Evolutionary conservation across 306 rosid species (phyloP).

Genomic region (Oemleria cerasiformis): DNA sequence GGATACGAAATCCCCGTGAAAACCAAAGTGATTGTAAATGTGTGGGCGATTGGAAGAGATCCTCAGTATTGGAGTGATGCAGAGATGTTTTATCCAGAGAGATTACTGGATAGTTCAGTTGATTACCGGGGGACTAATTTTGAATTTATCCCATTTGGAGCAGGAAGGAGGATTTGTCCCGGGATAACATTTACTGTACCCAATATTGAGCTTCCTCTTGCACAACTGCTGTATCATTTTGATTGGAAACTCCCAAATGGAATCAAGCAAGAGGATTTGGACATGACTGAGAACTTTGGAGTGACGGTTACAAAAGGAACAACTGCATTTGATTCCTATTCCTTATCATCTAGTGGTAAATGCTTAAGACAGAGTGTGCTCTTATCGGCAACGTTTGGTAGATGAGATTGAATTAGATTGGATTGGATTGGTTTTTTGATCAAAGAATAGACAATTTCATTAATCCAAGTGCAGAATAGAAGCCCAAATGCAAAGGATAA

Average conservation of each 20-base stretch:
- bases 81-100: neutral
- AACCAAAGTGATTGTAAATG: slow-evolving; percentile 14
- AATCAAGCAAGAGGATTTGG: neutral
- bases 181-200: neutral
- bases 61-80: neutral
- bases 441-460: no score
- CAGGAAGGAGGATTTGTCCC: neutral
- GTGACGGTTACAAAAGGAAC: neutral
- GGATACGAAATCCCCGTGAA: slow-evolving; percentile 4
- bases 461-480: no score
- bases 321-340: neutral
- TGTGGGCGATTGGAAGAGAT: slow-evolving; percentile 22
- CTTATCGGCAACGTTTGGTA: no score
- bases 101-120: neutral
- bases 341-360: no score
- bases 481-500: no score
- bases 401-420: no score
- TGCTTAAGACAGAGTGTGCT: no score
- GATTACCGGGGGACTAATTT: neutral
- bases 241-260: neutral
- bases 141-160: neutral
- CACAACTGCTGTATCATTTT: neutral
- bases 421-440: no score
- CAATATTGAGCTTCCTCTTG: neutral
- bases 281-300: neutral